Evolutionary conservation across 768 basidiomycete species (phyloP).

Genomic region (Tubosaeta sp.): DNA sequence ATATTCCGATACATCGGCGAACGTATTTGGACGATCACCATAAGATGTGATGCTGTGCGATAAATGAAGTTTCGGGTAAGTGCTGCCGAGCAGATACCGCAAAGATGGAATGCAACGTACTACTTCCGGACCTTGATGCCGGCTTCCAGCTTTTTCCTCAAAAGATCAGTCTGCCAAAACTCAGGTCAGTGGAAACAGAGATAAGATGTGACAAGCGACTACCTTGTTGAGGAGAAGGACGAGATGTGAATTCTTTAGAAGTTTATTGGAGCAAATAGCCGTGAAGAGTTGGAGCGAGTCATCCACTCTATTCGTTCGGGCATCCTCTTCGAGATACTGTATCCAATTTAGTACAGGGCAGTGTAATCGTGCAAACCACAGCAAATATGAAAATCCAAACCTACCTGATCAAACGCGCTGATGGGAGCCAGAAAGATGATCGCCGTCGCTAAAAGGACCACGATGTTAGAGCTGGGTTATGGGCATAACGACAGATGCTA

Average conservation of each 20-base stretch:
- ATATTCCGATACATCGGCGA: slow-evolving; percentile 67
- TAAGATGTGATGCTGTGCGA: slow-evolving; percentile 67
- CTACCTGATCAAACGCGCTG: slow-evolving; percentile 87
- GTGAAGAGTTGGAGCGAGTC: slow-evolving; percentile 80
- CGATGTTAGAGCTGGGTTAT: slow-evolving; percentile 5
- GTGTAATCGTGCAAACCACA: slow-evolving; percentile 5
- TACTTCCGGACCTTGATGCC: slow-evolving; percentile 72
- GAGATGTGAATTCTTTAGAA: slow-evolving; percentile 67
- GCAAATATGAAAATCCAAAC: slow-evolving; percentile 31
- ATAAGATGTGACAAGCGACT: slow-evolving; percentile 5
- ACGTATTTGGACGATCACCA: slow-evolving; percentile 67
- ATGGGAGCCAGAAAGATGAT: slow-evolving; percentile 86
- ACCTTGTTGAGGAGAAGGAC: slow-evolving; percentile 82
- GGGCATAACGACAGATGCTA: slow-evolving; percentile 13
- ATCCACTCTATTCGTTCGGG: slow-evolving; percentile 71
- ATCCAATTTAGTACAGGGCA: slow-evolving; percentile 7
- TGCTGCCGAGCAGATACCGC: neutral
- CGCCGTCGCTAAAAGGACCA: slow-evolving; percentile 54
- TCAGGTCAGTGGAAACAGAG: slow-evolving; percentile 6
- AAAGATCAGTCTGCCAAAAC: slow-evolving; percentile 54
- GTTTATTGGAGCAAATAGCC: slow-evolving; percentile 68
- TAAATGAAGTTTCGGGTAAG: neutral
- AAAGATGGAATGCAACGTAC: slow-evolving; percentile 41
- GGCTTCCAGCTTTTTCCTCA: slow-evolving; percentile 65
- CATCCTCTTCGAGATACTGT: slow-evolving; percentile 80